Evolutionary conservation across 305 asterid genomes (phyloP).

Genomic region (Salvia sclarea): DNA sequence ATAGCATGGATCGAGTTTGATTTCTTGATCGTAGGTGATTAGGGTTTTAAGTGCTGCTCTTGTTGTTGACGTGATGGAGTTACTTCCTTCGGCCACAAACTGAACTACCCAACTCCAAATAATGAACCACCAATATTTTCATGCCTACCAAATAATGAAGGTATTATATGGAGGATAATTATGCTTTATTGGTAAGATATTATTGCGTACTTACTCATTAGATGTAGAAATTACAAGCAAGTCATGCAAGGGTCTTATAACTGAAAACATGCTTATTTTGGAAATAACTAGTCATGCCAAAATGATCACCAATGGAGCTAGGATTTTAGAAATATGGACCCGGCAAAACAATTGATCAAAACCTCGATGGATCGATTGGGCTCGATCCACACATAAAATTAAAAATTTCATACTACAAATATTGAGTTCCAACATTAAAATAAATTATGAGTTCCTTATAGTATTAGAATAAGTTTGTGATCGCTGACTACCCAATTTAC

Average conservation of each 20-base stretch:
- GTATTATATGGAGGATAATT: not conserved
- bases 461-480: too few species aligned
- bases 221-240: not conserved
- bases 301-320: too few species aligned
- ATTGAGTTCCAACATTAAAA: too few species aligned
- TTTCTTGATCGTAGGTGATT: not conserved
- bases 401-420: too few species aligned
- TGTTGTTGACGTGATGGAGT: not conserved
- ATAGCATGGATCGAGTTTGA: not conserved
- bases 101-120: not conserved
- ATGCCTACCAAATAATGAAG: slow-evolving; percentile 18
- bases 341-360: too few species aligned
- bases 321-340: too few species aligned
- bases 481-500: too few species aligned
- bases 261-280: too few species aligned
- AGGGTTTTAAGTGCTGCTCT: not conserved
- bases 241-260: not conserved
- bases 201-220: not conserved
- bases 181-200: slow-evolving; percentile 4
- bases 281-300: too few species aligned
- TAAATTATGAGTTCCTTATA: too few species aligned
- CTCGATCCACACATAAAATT: too few species aligned
- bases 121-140: slow-evolving; percentile 18
- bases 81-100: not conserved
- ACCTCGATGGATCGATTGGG: too few species aligned